These are phyloP conservation scores for Talaromyces atroroseus DNA, from an alignment of 2,329 filamentous ascomycete species.

Conservation along the genomic window DNA sequence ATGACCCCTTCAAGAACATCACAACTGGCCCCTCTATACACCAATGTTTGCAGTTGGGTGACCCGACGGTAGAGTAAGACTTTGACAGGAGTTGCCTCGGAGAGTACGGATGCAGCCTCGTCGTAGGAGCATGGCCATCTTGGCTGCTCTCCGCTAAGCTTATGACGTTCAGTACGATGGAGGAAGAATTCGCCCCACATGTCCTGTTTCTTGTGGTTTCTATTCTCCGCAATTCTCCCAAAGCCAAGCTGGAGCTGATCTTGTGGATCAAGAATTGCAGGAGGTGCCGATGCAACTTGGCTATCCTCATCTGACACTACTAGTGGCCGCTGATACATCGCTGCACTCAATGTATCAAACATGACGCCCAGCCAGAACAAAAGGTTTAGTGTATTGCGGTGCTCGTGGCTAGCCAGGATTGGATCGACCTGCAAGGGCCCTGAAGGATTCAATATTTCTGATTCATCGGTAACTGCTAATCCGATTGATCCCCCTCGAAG, in stretches of 20 bases:
- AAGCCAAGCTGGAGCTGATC: slow-evolving; percentile 8
- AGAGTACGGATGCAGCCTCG: slow-evolving; percentile 46
- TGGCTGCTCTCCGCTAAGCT: slow-evolving; percentile 18
- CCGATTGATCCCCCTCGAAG: neutral
- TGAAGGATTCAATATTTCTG: neutral
- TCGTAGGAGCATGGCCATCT: slow-evolving; percentile 54
- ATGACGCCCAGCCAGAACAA: slow-evolving; percentile 56
- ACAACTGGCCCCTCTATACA: slow-evolving; percentile 37
- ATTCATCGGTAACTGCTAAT: neutral
- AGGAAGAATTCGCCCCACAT: slow-evolving; percentile 40
- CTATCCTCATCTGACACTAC: slow-evolving; percentile 45
- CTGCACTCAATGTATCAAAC: slow-evolving; percentile 54
- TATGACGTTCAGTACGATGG: neutral
- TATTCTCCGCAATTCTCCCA: slow-evolving; percentile 7
- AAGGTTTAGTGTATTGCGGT: slow-evolving; percentile 47
- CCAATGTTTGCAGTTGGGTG: slow-evolving; percentile 50
- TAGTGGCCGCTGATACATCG: slow-evolving; percentile 46
- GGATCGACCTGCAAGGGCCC: slow-evolving; percentile 3
- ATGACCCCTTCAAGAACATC: slow-evolving; percentile 47
- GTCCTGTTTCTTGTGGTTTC: slow-evolving; percentile 15
- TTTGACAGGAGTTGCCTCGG: slow-evolving; percentile 53
- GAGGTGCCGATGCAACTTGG: slow-evolving; percentile 23
- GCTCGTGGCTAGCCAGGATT: slow-evolving; percentile 25
- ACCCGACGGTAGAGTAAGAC: slow-evolving; percentile 55
- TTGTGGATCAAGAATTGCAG: slow-evolving; percentile 9